phyloP scores from a whole-genome alignment of 495 filamentous ascomycete genomes.

The Penicillium simplicissimum region DNA sequence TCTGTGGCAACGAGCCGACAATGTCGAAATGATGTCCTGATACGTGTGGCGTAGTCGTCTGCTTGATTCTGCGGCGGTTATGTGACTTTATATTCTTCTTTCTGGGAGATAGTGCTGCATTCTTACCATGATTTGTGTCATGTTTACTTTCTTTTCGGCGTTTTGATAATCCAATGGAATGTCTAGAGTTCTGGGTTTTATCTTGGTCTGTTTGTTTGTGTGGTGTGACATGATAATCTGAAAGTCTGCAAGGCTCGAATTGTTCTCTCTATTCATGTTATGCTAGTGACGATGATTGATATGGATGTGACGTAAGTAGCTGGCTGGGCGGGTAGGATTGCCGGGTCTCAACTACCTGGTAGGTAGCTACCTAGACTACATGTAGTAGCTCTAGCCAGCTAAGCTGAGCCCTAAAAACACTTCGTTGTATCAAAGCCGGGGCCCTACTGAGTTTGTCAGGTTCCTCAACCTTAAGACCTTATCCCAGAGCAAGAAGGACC shows the following conservation, averaged over 20 bases:
- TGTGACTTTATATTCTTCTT: slow-evolving; percentile 13
- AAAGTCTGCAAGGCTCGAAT: not conserved
- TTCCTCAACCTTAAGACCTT: too few species aligned
- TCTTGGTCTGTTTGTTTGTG: not conserved
- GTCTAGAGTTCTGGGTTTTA: not conserved
- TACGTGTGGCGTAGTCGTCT: slow-evolving; percentile 29
- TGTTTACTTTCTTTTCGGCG: not conserved
- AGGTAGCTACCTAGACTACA: too few species aligned
- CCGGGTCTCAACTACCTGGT: too few species aligned
- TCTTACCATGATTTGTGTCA: not conserved
- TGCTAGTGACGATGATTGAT: not conserved
- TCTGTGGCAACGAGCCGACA: slow-evolving; percentile 45
- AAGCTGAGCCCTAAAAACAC: too few species aligned
- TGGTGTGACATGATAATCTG: not conserved
- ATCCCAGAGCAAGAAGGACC: not conserved
- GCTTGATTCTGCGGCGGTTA: slow-evolving; percentile 19
- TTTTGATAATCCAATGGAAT: not conserved
- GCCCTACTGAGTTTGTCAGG: too few species aligned
- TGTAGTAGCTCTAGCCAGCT: too few species aligned
- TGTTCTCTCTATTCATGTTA: not conserved
- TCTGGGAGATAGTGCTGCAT: slow-evolving; percentile 4
- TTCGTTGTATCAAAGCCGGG: too few species aligned
- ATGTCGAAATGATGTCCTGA: slow-evolving; percentile 46
- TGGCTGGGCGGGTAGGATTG: too few species aligned
- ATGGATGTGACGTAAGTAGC: too few species aligned